Conservation (phyloP, 2,329 filamentous ascomycete genomes). For the Fusarium heterosporum region DNA sequence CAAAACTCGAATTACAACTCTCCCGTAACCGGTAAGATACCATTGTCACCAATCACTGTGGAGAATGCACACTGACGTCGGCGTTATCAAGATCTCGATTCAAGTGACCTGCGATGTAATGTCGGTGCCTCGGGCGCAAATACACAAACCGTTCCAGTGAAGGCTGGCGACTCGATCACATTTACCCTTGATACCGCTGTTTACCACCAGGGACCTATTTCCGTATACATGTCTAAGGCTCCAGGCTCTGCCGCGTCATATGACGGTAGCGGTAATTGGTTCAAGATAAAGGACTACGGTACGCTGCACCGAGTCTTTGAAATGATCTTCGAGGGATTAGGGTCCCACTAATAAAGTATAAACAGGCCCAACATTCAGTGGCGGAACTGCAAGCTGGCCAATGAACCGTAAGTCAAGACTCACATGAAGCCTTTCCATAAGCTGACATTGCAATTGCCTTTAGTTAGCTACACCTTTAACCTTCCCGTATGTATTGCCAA, state of each 20-base stretch:
- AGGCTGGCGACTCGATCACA: constrained; percentile 18
- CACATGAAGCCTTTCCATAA: fast-evolving
- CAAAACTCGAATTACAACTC: constrained; percentile 25
- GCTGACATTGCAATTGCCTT: not conserved
- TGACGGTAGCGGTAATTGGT: constrained; percentile 9
- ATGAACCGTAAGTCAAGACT: not conserved
- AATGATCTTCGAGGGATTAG: fast-evolving
- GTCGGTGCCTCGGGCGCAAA: constrained; percentile 2
- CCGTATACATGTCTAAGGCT: constrained; percentile 12
- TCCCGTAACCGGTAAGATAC: constrained; percentile 3
- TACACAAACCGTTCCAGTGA: constrained; percentile 5
- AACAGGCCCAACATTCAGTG: not conserved
- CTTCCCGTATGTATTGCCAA: constrained; percentile 10
- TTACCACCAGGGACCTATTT: constrained; percentile 19
- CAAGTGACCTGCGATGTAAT: constrained; percentile 16
- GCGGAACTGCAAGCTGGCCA: not conserved
- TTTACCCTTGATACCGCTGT: constrained; percentile 13
- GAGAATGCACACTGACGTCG: fast-evolving
- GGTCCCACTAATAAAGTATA: fast-evolving
- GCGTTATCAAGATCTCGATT: not conserved
- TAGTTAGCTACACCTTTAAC: constrained; percentile 11
- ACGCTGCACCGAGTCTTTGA: not conserved
- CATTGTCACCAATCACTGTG: fast-evolving
- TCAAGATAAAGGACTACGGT: constrained; percentile 24
- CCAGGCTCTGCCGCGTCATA: not conserved